These are phyloP conservation scores for Blastobotrys terrestris DNA, from an alignment of 805 yeast species.

Conservation along the genomic window DNA sequence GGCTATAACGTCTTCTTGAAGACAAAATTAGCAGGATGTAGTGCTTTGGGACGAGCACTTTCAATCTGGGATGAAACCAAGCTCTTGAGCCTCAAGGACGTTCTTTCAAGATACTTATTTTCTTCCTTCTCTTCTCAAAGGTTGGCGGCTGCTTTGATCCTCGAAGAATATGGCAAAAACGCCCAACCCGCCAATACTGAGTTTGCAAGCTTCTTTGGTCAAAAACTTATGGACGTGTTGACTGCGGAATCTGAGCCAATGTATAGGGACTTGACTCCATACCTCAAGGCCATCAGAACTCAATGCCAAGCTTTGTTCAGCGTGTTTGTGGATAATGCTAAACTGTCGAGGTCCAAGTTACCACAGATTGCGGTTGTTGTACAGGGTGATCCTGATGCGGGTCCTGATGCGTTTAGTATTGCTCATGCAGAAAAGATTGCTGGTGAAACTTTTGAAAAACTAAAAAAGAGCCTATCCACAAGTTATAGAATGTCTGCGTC, in stretches of 20 bases:
- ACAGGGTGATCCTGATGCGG: conserved; percentile 91
- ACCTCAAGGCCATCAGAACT: conserved; percentile 75
- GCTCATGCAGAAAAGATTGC: conserved; percentile 68
- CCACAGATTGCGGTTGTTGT: conserved; percentile 86
- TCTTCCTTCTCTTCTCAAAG: conserved; percentile 79
- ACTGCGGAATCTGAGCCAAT: conserved; percentile 31
- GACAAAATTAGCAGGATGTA: conserved; percentile 70
- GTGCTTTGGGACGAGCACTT: conserved; percentile 57
- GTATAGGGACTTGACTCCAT: conserved; percentile 82
- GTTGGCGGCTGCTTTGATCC: conserved; percentile 56
- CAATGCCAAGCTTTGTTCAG: conserved; percentile 79
- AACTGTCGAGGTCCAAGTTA: conserved; percentile 58
- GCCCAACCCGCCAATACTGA: conserved; percentile 6
- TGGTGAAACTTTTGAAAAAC: conserved; percentile 56
- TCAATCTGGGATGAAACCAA: conserved; percentile 17
- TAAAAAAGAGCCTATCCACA: conserved; percentile 57
- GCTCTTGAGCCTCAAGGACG: conserved; percentile 11
- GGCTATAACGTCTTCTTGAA: conserved; percentile 69
- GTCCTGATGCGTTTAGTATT: conserved; percentile 84
- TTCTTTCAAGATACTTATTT: conserved; percentile 36
- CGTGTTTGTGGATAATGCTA: conserved; percentile 71
- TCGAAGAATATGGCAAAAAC: conserved; percentile 51
- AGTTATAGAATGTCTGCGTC: conserved; percentile 64
- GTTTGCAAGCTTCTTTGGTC: conserved; percentile 13
- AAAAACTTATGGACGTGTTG: conserved; percentile 12